Evolutionary conservation across 805 yeast genomes (phyloP).

Genomic region (Saccharomycopsis schoenii): DNA sequence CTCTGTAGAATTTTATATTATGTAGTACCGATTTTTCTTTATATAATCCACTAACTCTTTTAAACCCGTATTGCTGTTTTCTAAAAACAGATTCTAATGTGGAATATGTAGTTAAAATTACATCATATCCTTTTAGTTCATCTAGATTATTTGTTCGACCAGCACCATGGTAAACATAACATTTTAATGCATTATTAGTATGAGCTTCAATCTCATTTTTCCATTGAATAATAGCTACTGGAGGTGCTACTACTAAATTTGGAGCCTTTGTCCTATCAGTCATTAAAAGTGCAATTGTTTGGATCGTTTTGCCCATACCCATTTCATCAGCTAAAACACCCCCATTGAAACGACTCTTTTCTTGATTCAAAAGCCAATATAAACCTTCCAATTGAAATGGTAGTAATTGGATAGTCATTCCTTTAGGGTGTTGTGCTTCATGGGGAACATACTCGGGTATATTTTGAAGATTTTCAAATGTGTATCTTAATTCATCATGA

Average conservation of each 20-base stretch:
- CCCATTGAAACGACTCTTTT: slow-evolving; percentile 67
- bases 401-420: slow-evolving; percentile 59
- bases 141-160: slow-evolving; percentile 50
- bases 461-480: slow-evolving; percentile 54
- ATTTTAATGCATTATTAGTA: slow-evolving; percentile 59
- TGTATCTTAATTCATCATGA: slow-evolving; percentile 71
- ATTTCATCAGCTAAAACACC: slow-evolving; percentile 97
- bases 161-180: slow-evolving; percentile 78
- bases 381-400: slow-evolving; percentile 95
- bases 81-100: slow-evolving; percentile 82
- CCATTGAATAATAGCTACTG: slow-evolving; percentile 99
- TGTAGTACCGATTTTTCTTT: slow-evolving; percentile 75
- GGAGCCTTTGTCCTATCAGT: slow-evolving; percentile 58
- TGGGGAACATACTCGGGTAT: slow-evolving; percentile 39
- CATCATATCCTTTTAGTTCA: slow-evolving; percentile 56
- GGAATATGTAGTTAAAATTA: slow-evolving; percentile 84
- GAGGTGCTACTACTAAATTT: slow-evolving; percentile 88
- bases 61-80: slow-evolving; percentile 75
- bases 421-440: slow-evolving; percentile 65
- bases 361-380: slow-evolving; percentile 81
- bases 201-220: slow-evolving; percentile 82
- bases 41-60: slow-evolving; percentile 56
- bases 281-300: slow-evolving; percentile 83
- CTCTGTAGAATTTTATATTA: slow-evolving; percentile 66
- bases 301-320: slow-evolving; percentile 99